These are phyloP conservation scores for Graphiopsis chlorocephala DNA, from an alignment of 2,329 filamentous ascomycete species.

Conservation along the genomic window DNA sequence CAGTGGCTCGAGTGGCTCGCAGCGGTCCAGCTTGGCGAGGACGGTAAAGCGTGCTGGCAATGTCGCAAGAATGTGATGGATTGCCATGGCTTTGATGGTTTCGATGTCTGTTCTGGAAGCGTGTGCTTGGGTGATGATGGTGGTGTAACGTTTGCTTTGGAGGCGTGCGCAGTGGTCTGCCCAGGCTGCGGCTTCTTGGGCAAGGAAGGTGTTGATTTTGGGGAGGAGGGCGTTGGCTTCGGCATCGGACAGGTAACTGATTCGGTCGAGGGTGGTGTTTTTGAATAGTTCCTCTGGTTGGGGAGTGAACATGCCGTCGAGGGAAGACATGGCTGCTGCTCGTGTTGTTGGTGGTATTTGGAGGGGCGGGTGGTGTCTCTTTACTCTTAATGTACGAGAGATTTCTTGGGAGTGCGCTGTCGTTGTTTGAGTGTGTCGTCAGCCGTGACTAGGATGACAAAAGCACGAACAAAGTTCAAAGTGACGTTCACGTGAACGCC, in stretches of 20 bases:
- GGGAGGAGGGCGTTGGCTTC: constrained; percentile 7
- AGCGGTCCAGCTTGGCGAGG: background rate
- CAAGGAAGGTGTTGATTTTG: background rate
- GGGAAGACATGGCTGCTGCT: background rate
- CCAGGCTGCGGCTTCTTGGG: background rate
- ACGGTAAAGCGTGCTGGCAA: background rate
- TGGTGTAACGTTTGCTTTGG: background rate
- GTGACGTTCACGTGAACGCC: background rate
- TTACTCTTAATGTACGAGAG: background rate
- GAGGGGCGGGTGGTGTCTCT: background rate
- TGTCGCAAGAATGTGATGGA: background rate
- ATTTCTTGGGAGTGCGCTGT: background rate
- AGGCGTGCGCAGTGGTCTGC: background rate
- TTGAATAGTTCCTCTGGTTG: background rate
- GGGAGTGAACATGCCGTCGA: background rate
- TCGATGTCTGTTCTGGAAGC: background rate
- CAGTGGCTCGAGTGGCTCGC: background rate
- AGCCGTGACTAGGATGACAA: background rate
- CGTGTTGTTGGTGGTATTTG: background rate
- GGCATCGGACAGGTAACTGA: background rate
- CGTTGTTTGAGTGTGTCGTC: background rate
- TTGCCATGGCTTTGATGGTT: background rate
- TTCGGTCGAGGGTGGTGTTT: background rate
- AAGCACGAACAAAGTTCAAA: background rate
- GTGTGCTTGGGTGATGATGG: background rate